Evolutionary conservation across 352 stramenopile species (phyloP).

Genomic region (Phytophthora sansomeana): DNA sequence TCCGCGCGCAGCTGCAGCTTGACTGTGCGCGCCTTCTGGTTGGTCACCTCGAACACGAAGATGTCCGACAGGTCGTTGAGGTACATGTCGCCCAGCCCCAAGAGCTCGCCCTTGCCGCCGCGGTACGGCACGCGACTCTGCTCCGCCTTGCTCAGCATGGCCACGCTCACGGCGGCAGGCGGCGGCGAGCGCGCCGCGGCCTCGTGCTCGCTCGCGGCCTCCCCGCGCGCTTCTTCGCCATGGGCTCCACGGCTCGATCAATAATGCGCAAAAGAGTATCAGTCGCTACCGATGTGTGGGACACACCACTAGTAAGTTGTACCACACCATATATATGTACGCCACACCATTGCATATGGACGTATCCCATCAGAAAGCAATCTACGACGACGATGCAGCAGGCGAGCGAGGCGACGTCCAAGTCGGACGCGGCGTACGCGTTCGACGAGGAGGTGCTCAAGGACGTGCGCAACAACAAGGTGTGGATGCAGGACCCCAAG

Average conservation of each 20-base stretch:
- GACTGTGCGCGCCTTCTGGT: constrained; percentile 58
- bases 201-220: neutral
- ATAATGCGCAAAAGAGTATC: too few relatives aligned
- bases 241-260: too few relatives aligned
- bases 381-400: too few relatives aligned
- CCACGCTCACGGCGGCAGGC: constrained; percentile 47
- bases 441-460: constrained; percentile 89
- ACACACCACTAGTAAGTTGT: too few relatives aligned
- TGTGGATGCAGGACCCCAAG: constrained; percentile 93
- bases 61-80: constrained; percentile 89
- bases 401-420: constrained; percentile 38
- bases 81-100: constrained; percentile 86
- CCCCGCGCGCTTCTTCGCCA: constrained; percentile 57
- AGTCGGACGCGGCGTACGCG: constrained; percentile 77
- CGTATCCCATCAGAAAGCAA: too few relatives aligned
- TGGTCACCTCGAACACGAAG: constrained; percentile 83
- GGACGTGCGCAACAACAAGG: constrained; percentile 88
- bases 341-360: too few relatives aligned
- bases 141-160: constrained; percentile 74
- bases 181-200: constrained; percentile 19
- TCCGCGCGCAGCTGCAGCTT: constrained; percentile 76
- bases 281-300: too few relatives aligned
- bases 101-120: constrained; percentile 57
- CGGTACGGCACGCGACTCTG: constrained; percentile 58
- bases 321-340: too few relatives aligned